Base-by-base conservation (phyloP, 2,329 filamentous ascomycete genomes). In the Penicillium sclerotigenum region DNA sequence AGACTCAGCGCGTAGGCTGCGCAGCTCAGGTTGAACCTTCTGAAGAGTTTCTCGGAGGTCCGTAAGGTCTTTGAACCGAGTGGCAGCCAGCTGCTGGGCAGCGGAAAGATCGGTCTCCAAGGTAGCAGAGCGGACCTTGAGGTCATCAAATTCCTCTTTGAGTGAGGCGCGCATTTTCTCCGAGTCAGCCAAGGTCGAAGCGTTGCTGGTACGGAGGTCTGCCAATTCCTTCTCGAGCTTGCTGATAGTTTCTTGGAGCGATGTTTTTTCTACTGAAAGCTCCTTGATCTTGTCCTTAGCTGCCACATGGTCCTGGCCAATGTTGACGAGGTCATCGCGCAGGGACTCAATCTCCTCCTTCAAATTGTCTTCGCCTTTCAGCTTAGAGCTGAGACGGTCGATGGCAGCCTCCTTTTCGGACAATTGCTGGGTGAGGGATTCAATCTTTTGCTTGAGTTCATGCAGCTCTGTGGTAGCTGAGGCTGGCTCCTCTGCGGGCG, bases 11-110 rank as follows among this genome's bases (percentile, higher is more conserved):
- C 90, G 85, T 20, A 97, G 80, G 42, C 79, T 87, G 70, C 87
- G 88, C 24, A 97, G 78, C 73, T 99, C 93, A 0, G 91, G 89
- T 68, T 97, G 92, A 0, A 89, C 83, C 71, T 94, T 95, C 62
- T 91, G 87, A 29, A 97, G 74, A 2, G 92, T 80, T 59, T 93
- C 89, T 20, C 87, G 83, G 43, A 96, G 78, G 28, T 96, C 89
- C 0, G 87, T 87, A 1, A 97, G 78, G 57, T 97, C 92, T 72
- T 91, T 96, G 78, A 91, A 97, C 29, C 94, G 83, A 16, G 84
- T 88, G 58, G 95, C 87, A 0, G 94, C 91, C 13, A 97, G 82
- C 73, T 95, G 86, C 70, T 97, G 87, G 0, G 92, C 88, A 2
- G 91, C 91, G 2, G 86, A 88, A 3, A 97, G 81, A 68, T 99